phyloP scores from a whole-genome alignment of 176 grass and related monocot species.

The Themeda triandra region DNA sequence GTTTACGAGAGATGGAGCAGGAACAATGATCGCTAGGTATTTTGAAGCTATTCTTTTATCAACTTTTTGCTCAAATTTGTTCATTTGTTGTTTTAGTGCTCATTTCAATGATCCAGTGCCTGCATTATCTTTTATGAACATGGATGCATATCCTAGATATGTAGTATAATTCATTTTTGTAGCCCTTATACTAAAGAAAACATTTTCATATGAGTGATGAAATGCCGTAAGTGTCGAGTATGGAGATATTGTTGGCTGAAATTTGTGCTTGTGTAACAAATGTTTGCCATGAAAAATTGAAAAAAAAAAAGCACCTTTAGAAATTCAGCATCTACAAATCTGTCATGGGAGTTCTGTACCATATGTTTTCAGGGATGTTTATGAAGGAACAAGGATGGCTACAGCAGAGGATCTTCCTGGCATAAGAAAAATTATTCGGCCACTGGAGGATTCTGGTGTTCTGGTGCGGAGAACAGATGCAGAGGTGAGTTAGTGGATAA shows the following conservation, averaged over 20 bases:
- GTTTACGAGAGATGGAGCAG: conserved; percentile 96
- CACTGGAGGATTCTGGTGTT: conserved; percentile 81
- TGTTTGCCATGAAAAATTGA: neutral
- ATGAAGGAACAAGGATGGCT: conserved; percentile 90
- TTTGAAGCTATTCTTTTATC: neutral
- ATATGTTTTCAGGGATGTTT: conserved; percentile 69
- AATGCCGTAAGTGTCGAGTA: neutral
- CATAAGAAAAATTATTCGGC: conserved; percentile 81
- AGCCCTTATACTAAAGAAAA: neutral
- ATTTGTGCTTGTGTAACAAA: neutral
- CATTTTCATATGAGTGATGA: neutral
- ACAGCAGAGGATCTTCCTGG: conserved; percentile 69
- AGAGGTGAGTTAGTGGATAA: conserved; percentile 52
- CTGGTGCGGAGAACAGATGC: conserved; percentile 68
- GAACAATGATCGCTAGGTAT: conserved; percentile 97
- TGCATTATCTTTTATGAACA: conserved; percentile 1
- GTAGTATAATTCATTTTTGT: neutral
- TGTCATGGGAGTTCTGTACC: conserved; percentile 11
- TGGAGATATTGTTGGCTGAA: conserved; percentile 4
- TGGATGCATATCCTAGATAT: neutral
- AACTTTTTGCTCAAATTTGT: neutral
- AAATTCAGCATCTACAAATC: conserved; percentile 22
- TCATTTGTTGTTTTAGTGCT: neutral
- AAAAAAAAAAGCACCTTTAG: neutral
- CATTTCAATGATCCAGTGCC: neutral